Base-by-base conservation (phyloP, 164 flowering plant species). In the Piper longum region DNA sequence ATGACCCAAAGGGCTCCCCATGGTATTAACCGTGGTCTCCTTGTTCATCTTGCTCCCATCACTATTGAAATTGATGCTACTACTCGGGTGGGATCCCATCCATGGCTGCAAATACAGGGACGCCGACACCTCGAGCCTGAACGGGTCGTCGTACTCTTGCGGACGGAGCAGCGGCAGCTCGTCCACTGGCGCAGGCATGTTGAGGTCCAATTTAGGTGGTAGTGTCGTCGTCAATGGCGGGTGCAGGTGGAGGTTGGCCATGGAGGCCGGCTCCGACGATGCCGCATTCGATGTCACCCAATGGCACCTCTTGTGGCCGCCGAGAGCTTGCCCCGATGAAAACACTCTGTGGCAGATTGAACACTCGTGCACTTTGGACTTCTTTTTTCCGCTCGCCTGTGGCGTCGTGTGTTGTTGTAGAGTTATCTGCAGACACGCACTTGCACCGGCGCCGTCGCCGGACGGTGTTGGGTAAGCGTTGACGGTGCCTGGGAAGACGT, bases 261-360 rank as follows among this genome's bases (percentile, higher is more conserved):
- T 40, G 0, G 87, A 16, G 4, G 82, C 36, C 36, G 36, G 44
- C 26, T 80, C 85, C 0, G 77, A 74, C 1, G 36, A 26, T 26
- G 36, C 36, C 36, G 83, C 71, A 57, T 78, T 80, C 7, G 98
- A 83, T 5, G 91, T 88, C 70, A 88, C 79, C 98, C 98, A 90
- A 63, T 93, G 97, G 71, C 99, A 93, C 66, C 99, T 80, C 72
- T 93, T 93, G 73, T 93, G 99, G 2, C 97, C 97, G 0, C 99
- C 99, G 26, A 93, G 68, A 0, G 97, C 99, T 64, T 93, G 97
- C 2, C 97, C 99, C 0, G 96, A 85, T 0, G 83, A 75, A 69
- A 93, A 93, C 7, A 86, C 69, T 57, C 97, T 73, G 60, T 89
- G 90, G 64, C 96, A 92, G 7, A 87, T 88, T 0, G 92, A 80